A percentile compares a stretch with the other conserved stretches of the same genome.
These are phyloP conservation scores for Inga laurina DNA, from an alignment of 306 rosid species.

Conservation along the genomic window DNA sequence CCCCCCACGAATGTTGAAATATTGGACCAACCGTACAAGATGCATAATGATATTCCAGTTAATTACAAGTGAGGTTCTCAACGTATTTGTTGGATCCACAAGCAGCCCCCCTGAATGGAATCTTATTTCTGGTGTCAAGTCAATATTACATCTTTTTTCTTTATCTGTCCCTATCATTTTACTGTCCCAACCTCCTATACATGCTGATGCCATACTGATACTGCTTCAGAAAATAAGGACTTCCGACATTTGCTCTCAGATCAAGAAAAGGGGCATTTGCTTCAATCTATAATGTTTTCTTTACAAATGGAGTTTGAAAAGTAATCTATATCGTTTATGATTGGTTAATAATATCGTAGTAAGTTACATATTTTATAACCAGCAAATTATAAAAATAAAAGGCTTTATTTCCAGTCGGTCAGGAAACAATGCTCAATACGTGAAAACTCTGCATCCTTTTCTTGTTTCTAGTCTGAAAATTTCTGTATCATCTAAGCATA, in stretches of 20 bases:
- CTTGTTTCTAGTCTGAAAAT: neutral
- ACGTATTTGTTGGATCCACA: neutral
- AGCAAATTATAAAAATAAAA: neutral
- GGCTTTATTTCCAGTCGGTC: neutral
- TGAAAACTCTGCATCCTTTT: neutral
- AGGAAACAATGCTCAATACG: neutral
- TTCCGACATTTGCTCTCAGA: neutral
- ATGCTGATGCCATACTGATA: no score
- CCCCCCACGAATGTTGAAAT: neutral
- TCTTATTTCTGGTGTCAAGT: neutral
- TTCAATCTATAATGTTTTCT: neutral
- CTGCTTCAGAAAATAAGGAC: neutral
- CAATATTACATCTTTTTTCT: neutral
- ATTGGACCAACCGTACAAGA: neutral
- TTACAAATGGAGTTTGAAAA: neutral
- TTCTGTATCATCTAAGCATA: neutral
- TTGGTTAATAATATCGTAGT: no score
- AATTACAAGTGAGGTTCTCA: neutral
- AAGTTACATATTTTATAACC: neutral
- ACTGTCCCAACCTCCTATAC: neutral
- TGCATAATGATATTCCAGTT: neutral
- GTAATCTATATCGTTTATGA: neutral
- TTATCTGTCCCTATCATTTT: neutral
- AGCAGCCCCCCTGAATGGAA: neutral
- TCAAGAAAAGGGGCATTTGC: neutral